These are phyloP conservation scores for Eutypa lata DNA, from an alignment of 2,329 filamentous ascomycete genomes.

Conservation along the genomic window DNA sequence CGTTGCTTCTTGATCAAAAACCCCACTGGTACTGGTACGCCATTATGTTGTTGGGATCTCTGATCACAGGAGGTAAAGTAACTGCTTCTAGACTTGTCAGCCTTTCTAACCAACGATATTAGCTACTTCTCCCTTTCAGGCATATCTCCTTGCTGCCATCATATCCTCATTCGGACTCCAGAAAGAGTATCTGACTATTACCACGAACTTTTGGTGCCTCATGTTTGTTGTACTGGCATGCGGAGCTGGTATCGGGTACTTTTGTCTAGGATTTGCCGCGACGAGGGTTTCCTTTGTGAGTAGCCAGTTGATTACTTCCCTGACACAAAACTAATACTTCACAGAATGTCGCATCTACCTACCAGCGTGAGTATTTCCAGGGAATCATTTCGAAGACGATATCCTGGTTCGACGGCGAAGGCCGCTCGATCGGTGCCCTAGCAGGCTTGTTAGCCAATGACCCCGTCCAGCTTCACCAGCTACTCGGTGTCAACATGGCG, in stretches of 20 bases:
- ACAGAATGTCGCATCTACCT: slow-evolving; percentile 46
- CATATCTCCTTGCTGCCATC: slow-evolving; percentile 53
- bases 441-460: slow-evolving; percentile 54
- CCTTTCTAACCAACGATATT: neutral
- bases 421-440: slow-evolving; percentile 57
- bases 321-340: slow-evolving; percentile 4
- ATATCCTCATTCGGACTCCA: slow-evolving; percentile 33
- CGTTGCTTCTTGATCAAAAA: slow-evolving; percentile 26
- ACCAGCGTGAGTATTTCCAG: slow-evolving; percentile 58
- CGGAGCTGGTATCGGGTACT: slow-evolving; percentile 52
- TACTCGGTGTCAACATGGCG: slow-evolving; percentile 61
- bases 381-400: slow-evolving; percentile 56
- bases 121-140: slow-evolving; percentile 48
- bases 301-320: neutral
- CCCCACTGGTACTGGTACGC: slow-evolving; percentile 24
- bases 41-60: slow-evolving; percentile 24
- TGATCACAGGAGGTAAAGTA: slow-evolving; percentile 32
- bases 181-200: slow-evolving; percentile 17
- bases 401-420: slow-evolving; percentile 58
- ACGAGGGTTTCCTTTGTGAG: slow-evolving; percentile 42
- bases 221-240: slow-evolving; percentile 62
- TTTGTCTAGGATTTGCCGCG: slow-evolving; percentile 42
- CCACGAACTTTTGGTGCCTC: slow-evolving; percentile 57
- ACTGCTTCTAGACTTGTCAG: neutral
- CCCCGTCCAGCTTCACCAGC: slow-evolving; percentile 56